These are phyloP conservation scores for Aspergillus viridinutans DNA, from an alignment of 2,329 filamentous ascomycete species.

Conservation along the genomic window DNA sequence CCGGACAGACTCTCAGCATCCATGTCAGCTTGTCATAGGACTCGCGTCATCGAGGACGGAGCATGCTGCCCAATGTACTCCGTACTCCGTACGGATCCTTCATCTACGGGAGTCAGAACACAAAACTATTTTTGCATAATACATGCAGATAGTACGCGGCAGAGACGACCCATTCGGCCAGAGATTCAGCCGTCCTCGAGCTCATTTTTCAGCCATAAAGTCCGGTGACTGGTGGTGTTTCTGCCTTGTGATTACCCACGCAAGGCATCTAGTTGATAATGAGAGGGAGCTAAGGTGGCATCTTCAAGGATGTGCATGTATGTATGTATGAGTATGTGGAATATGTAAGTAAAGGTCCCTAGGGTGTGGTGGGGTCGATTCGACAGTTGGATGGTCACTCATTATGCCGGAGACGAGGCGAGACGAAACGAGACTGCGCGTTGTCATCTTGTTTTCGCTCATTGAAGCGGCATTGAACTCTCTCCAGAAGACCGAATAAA, in stretches of 20 bases:
- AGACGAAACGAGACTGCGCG: background rate
- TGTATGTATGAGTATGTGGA: background rate
- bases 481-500: background rate
- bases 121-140: background rate
- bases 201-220: background rate
- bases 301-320: background rate
- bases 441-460: background rate
- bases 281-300: background rate
- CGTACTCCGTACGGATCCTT: background rate
- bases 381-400: background rate
- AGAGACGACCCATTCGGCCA: slow-evolving; percentile 3
- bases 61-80: background rate
- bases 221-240: background rate
- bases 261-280: background rate
- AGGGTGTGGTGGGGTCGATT: background rate
- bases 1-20: background rate
- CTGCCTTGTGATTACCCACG: background rate
- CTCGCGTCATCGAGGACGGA: background rate
- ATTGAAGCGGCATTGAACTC: background rate
- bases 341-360: background rate
- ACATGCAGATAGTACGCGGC: background rate
- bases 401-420: background rate
- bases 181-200: slow-evolving; percentile 5
- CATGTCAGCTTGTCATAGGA: background rate
- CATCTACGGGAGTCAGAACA: background rate